Percentiles rank a stretch among this genome's conserved stretches.
Evolutionary conservation across 768 basidiomycete species (phyloP).

Genomic region (Podaxis mareebaensis): DNA sequence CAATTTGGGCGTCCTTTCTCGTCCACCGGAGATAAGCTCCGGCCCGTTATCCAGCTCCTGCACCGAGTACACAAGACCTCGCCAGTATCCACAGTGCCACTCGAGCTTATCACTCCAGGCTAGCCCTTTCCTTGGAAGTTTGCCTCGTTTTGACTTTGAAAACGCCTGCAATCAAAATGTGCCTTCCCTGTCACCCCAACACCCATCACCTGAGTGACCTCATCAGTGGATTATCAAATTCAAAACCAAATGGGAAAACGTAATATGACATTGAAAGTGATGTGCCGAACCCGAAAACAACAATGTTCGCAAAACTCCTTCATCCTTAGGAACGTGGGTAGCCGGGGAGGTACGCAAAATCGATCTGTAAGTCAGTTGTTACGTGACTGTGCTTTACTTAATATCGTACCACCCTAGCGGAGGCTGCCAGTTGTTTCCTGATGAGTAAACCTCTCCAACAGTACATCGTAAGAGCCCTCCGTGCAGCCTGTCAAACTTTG

Average conservation of each 20-base stretch:
- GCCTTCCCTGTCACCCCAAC: neutral
- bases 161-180: neutral
- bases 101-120: neutral
- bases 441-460: too few species aligned
- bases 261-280: neutral
- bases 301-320: neutral
- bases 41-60: neutral
- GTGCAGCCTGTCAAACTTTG: too few species aligned
- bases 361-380: too few species aligned
- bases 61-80: neutral
- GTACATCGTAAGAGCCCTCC: too few species aligned
- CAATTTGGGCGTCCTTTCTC: conserved; percentile 13
- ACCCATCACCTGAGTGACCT: neutral
- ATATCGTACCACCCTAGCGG: too few species aligned
- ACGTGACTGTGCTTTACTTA: too few species aligned
- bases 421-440: too few species aligned
- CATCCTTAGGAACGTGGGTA: neutral
- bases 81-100: neutral
- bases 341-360: neutral
- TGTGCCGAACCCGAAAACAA: neutral
- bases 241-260: conserved; percentile 2
- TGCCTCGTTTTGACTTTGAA: neutral
- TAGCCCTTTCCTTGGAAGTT: neutral
- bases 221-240: conserved; percentile 8
- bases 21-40: conserved; percentile 18